Conservation (phyloP, 2,329 filamentous ascomycete species). For the Xylariaceae sp. region DNA sequence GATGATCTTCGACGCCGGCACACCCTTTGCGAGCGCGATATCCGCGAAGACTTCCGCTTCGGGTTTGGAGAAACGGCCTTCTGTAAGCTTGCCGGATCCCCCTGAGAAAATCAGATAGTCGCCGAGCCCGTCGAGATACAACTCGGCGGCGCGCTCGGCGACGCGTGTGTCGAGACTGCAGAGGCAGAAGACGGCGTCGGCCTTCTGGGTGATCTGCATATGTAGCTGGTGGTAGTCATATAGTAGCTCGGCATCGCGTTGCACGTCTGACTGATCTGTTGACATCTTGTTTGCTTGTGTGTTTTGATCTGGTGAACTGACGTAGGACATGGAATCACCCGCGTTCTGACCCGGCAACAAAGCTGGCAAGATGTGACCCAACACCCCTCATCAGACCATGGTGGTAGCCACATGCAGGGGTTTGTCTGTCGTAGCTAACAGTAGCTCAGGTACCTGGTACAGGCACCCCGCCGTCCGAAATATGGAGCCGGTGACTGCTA, state of each 20-base stretch:
- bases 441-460: not conserved
- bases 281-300: slow-evolving; percentile 1
- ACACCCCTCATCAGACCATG: not conserved
- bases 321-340: no score
- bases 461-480: not conserved
- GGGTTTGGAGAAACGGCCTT: slow-evolving; percentile 35
- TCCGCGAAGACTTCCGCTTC: slow-evolving; percentile 41
- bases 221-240: slow-evolving; percentile 43
- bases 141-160: slow-evolving; percentile 38
- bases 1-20: slow-evolving; percentile 36
- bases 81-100: slow-evolving; percentile 38
- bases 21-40: slow-evolving; percentile 37
- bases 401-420: not conserved
- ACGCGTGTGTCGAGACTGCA: slow-evolving; percentile 45
- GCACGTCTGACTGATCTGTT: slow-evolving; percentile 12
- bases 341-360: not conserved
- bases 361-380: not conserved
- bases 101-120: slow-evolving; percentile 42
- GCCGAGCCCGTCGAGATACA: slow-evolving; percentile 38
- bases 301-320: no score
- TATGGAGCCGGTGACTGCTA: not conserved
- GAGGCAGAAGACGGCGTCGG: slow-evolving; percentile 43
- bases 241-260: slow-evolving; percentile 35
- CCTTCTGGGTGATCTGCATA: slow-evolving; percentile 32
- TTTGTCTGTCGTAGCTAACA: not conserved